Evolutionary conservation across 305 asterid genomes (phyloP).

Genomic region (Ilex paraguariensis): DNA sequence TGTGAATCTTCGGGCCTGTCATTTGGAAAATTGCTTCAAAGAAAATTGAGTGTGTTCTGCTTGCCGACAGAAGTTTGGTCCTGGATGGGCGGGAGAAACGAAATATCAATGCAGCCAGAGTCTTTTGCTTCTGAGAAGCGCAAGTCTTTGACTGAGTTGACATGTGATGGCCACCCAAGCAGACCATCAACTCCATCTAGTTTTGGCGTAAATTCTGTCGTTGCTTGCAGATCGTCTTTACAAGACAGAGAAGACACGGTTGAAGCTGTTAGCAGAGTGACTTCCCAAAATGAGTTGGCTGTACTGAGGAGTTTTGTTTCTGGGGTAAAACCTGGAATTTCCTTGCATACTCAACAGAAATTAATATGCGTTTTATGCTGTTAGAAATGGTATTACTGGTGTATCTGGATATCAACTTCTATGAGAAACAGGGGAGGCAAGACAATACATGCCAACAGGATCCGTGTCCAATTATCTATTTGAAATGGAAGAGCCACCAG

Average conservation of each 20-base stretch:
- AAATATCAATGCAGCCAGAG: constrained; percentile 25
- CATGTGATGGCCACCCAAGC: constrained; percentile 32
- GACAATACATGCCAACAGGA: constrained; percentile 18
- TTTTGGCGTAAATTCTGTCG: constrained; percentile 29
- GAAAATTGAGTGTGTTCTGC: constrained; percentile 59
- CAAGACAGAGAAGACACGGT: constrained; percentile 22
- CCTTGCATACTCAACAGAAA: constrained; percentile 40
- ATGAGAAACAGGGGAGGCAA: constrained; percentile 18
- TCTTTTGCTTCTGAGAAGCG: constrained; percentile 40
- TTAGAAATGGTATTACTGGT: constrained; percentile 46
- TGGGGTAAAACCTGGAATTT: constrained; percentile 21
- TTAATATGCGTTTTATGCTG: constrained; percentile 21
- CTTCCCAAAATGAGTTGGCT: constrained; percentile 39
- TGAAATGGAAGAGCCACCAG: constrained; percentile 16
- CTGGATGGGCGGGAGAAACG: constrained; percentile 92
- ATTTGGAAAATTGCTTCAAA: constrained; percentile 68
- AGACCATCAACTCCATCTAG: constrained; percentile 30
- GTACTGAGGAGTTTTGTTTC: constrained; percentile 22
- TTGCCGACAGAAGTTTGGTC: constrained; percentile 79
- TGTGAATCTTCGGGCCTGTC: constrained; percentile 69
- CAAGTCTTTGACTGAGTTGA: constrained; percentile 29
- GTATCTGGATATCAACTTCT: constrained; percentile 34
- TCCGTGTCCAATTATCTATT: constrained; percentile 6
- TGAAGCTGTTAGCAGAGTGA: constrained; percentile 49
- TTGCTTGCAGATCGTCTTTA: constrained; percentile 19